Base-by-base conservation (phyloP, 2,329 filamentous ascomycete genomes). In the Fusarium virguliforme region DNA sequence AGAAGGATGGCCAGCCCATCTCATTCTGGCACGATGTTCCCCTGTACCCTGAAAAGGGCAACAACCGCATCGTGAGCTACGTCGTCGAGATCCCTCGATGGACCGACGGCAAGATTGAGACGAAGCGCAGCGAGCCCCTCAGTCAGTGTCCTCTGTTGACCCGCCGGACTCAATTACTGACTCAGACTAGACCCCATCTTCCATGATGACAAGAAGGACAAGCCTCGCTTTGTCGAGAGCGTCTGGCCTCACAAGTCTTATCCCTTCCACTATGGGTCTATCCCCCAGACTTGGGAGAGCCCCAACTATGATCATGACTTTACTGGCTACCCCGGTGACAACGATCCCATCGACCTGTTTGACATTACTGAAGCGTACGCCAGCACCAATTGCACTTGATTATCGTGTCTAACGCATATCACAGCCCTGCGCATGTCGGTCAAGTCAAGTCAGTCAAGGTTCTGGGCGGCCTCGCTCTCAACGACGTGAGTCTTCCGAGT, bases 251-350 rank as follows among this genome's bases (percentile, higher is more conserved):
- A 83, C 73, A 83, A 81, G 73, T 77, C 80, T 0, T 84, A 84
- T 38, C 83, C 82, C 0, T 83, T 83, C 67, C 76, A 81, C 28
- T 84, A 84, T 54, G 82, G 82, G 0, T 83, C 82, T 5, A 82
- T 84, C 22, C 82, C 82, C 0, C 83, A 84, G 68, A 84, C 82
- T 0, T 84, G 82, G 82, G 82, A 84, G 71, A 81, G 80, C 55
- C 80, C 82, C 24, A 84, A 83, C 64, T 76, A 79, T 37, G 68
- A 81, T 18, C 81, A 83, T 50, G 72, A 78, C 18, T 81, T 81
- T 58, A 84, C 82, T 15, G 77, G 77, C 0, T 76, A 68, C 7
- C 64, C 75, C 1, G 82, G 82, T 1, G 82, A 84, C 64, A 84
- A 84, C 8, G 82, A 84, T 22, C 82, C 82, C 0, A 78, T 84